Percentiles rank a stretch among this genome's conserved stretches.
phyloP scores from a whole-genome alignment of 805 yeast genomes.

The Monosporozyma servazzii region DNA sequence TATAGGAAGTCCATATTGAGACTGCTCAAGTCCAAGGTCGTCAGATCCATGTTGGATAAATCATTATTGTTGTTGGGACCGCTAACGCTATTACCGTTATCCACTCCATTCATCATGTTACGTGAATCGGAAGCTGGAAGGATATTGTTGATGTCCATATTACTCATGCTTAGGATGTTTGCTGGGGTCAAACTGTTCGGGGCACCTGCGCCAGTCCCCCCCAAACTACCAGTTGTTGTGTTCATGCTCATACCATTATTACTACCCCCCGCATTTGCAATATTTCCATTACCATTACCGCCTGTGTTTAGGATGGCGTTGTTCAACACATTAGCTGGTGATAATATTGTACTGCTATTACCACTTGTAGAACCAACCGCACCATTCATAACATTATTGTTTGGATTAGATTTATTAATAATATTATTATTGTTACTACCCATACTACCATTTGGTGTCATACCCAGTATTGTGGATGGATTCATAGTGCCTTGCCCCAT shows the following conservation, averaged over 20 bases:
- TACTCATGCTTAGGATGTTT: conserved; percentile 14
- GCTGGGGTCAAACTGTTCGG: conserved; percentile 9
- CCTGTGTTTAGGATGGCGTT: not conserved
- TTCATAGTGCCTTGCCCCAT: conserved; percentile 1
- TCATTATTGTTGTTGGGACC: conserved; percentile 5
- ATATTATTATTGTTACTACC: not conserved
- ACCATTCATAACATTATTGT: not conserved
- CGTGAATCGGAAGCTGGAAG: not conserved
- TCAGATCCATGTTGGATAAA: conserved; percentile 15
- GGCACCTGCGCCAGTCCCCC: not conserved
- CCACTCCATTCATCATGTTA: conserved; percentile 9
- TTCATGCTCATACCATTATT: not conserved
- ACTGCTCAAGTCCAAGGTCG: conserved; percentile 23
- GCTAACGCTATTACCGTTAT: conserved; percentile 3
- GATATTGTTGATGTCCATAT: conserved; percentile 12
- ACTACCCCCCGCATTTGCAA: not conserved
- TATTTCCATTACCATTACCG: not conserved
- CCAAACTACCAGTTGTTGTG: not conserved
- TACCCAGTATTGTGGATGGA: not conserved
- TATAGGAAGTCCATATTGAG: conserved; percentile 27
- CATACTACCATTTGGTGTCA: not conserved
- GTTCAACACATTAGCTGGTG: not conserved
- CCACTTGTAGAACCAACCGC: not conserved
- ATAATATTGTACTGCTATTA: not conserved
- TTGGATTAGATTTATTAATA: too few species aligned